Evolutionary conservation across 352 stramenopile species (phyloP), one percentile per base, ranked within the genome.

Genomic region (Globisporangium yorkense): DNA sequence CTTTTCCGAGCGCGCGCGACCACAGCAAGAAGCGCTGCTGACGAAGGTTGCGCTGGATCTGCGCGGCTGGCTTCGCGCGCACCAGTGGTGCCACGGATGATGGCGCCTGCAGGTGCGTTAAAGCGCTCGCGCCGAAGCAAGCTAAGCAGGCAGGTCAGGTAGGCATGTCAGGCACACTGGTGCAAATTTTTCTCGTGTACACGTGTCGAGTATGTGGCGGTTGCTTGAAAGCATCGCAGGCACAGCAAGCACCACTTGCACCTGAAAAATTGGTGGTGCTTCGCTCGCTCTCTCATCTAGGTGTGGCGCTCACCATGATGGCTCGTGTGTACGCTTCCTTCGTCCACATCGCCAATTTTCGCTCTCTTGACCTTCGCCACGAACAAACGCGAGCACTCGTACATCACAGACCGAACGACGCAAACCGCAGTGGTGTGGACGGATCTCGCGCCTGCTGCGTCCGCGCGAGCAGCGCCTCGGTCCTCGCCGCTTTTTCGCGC

Each of bases 401-500:
- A 10, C 16, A 12, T 47, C 41, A 47, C 41, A 47, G 41, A 2
- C 41, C 41, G 20, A 47, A 9, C 16, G 41, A 21, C 41, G 9
- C 16, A 18, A 47, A 47, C 4, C 5, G 6, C 16, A 47, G 18
- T 6, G 41, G 15, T 16, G 41, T 47, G 18, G 41, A 6, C 16
- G 41, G 41, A 21, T 47, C 41, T 9, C 41, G 35, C 8, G 35
- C 12, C 35, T 41, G 41, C 41, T 47, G 52, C 12, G 37, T 41
- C 15, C 35, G 50, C 21, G 62, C 35, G 2, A 57, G 46, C 9
- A 61, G 51, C 21, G 46, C 44, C 20, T 59, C 43, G 12, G 56
- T 29, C 24, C 29, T 62, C n/a, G 31, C 15, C 66, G 43, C 31
- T 57, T 80, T 87, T 21, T 61, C 63, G 50, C 71, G 68, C 15